These are phyloP conservation scores for Euclidium syriacum DNA, from an alignment of 345 rosid species.

Conservation along the genomic window DNA sequence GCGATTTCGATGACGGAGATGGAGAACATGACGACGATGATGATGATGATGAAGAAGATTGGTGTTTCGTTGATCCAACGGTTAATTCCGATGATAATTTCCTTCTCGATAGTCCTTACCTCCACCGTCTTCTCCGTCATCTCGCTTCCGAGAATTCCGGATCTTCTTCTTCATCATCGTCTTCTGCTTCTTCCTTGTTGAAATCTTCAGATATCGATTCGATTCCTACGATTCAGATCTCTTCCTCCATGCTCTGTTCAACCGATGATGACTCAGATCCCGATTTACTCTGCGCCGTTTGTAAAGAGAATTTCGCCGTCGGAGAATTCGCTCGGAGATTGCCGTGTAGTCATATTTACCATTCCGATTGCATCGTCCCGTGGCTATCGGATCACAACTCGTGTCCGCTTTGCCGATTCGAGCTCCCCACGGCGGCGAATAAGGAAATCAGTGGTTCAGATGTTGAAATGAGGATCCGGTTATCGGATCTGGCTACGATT, in stretches of 20 bases:
- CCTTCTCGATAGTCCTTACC: constrained; percentile 45
- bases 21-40: not conserved
- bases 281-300: constrained; percentile 45
- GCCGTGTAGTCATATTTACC: constrained; percentile 53
- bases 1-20: constrained; percentile 30
- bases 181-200: constrained; percentile 14
- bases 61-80: constrained; percentile 32
- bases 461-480: constrained; percentile 22
- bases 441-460: not conserved
- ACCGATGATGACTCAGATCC: constrained; percentile 23
- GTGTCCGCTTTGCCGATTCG: constrained; percentile 58
- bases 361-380: constrained; percentile 49
- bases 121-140: constrained; percentile 37
- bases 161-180: not conserved
- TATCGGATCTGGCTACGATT: constrained; percentile 26
- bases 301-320: constrained; percentile 42
- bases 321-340: constrained; percentile 41
- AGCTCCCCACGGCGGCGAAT: constrained; percentile 23
- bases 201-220: constrained; percentile 27
- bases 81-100: constrained; percentile 35
- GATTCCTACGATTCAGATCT: constrained; percentile 40
- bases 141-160: constrained; percentile 29
- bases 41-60: constrained; percentile 21
- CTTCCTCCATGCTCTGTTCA: constrained; percentile 30
- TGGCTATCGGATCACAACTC: constrained; percentile 53